Evolutionary conservation across 495 filamentous ascomycete species (phyloP).

Genomic region (Aspergillus ellipticus): DNA sequence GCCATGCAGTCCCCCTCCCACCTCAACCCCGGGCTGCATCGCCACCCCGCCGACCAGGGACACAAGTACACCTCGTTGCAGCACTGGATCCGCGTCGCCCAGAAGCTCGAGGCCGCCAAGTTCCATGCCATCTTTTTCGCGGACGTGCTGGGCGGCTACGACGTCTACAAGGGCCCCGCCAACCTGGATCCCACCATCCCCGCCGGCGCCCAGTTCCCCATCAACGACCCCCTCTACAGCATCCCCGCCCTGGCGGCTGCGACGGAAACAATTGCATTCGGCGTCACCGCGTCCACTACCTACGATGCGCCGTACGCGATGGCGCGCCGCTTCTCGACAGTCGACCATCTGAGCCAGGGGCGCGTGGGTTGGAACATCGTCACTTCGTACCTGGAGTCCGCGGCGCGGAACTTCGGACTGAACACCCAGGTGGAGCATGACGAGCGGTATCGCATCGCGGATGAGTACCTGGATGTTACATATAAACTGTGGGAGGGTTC

Average conservation of each 20-base stretch:
- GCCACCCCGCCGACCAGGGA: constrained; percentile 46
- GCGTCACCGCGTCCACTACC: constrained; percentile 64
- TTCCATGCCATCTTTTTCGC: constrained; percentile 58
- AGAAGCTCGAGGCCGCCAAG: constrained; percentile 45
- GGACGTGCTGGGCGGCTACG: constrained; percentile 55
- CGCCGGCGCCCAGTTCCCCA: constrained; percentile 64
- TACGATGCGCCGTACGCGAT: constrained; percentile 68
- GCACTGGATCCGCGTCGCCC: constrained; percentile 43
- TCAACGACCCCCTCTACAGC: constrained; percentile 50
- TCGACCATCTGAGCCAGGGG: constrained; percentile 65
- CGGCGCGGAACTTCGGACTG: constrained; percentile 58
- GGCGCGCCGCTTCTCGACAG: constrained; percentile 60
- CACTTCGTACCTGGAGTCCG: constrained; percentile 62
- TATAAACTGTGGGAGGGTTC: constrained; percentile 68
- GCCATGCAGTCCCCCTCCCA: constrained; percentile 48
- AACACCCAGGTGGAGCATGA: constrained; percentile 61
- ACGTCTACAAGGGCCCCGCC: constrained; percentile 57
- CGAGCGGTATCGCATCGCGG: constrained; percentile 62
- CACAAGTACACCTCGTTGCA: constrained; percentile 44
- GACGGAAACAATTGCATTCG: constrained; percentile 61
- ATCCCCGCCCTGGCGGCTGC: constrained; percentile 43
- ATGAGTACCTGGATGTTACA: constrained; percentile 65
- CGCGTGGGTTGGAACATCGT: constrained; percentile 67
- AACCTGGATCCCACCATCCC: constrained; percentile 56
- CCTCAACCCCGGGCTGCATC: constrained; percentile 48